Percentiles rank a stretch among this genome's conserved stretches.
Conservation (phyloP, 2,329 filamentous ascomycete species). For the Arthrinium puccinioides region DNA sequence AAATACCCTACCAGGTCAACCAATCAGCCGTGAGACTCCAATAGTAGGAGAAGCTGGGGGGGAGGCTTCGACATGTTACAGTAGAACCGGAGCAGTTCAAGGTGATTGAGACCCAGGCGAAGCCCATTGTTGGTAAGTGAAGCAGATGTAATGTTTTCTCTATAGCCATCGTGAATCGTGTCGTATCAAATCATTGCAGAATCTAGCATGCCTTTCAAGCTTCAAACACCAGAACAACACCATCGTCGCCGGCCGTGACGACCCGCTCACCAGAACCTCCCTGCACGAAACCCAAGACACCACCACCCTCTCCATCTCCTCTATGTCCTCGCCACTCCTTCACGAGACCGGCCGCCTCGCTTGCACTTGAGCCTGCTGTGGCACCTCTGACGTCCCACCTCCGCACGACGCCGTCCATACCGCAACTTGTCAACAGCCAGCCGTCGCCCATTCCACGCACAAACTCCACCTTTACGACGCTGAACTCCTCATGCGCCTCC, state of each 20-base stretch:
- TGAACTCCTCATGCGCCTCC: slow-evolving; percentile 78
- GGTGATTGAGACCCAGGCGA: too few species aligned
- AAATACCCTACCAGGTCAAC: too few species aligned
- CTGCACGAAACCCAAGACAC: slow-evolving; percentile 87
- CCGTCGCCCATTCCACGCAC: slow-evolving; percentile 44
- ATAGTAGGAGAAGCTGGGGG: too few species aligned
- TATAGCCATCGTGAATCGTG: slow-evolving; percentile 2
- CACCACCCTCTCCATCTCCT: slow-evolving; percentile 77
- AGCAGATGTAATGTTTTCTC: too few species aligned
- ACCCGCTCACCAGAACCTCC: slow-evolving; percentile 65
- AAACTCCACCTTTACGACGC: slow-evolving; percentile 91
- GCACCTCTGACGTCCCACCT: slow-evolving; percentile 74
- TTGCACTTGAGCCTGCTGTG: slow-evolving; percentile 28
- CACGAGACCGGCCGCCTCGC: slow-evolving; percentile 61
- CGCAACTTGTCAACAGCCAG: slow-evolving; percentile 78
- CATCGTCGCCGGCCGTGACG: slow-evolving; percentile 88
- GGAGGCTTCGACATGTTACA: too few species aligned
- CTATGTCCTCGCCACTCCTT: slow-evolving; percentile 89
- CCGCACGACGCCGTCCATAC: slow-evolving; percentile 85
- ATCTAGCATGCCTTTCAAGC: slow-evolving; percentile 23
- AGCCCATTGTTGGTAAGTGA: too few species aligned
- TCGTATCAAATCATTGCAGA: background rate
- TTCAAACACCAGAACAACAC: slow-evolving; percentile 61
- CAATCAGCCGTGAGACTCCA: too few species aligned
- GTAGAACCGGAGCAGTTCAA: too few species aligned